phyloP scores from a whole-genome alignment of 306 rosid genomes.

The Cucurbita argyrosperma region DNA sequence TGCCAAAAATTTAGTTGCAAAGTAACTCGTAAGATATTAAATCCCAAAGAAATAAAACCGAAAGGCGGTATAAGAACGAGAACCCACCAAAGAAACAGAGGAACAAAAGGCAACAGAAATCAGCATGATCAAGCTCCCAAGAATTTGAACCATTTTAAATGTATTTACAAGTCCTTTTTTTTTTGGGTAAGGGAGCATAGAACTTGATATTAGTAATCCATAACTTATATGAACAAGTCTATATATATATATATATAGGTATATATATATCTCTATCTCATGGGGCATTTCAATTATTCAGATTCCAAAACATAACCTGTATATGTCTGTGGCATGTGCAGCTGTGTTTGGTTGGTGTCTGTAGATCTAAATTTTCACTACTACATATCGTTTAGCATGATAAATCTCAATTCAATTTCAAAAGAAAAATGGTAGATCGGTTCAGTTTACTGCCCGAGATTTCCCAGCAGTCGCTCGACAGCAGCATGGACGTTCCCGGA shows the following conservation, averaged over 20 bases:
- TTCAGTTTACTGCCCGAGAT: constrained; percentile 22
- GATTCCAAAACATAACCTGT: constrained; percentile 31
- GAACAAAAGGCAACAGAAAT: background rate
- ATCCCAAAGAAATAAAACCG: no score
- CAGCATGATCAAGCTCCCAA: background rate
- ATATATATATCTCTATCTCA: constrained; percentile 10
- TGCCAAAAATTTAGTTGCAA: no score
- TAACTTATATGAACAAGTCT: constrained; percentile 21
- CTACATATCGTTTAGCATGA: constrained; percentile 2
- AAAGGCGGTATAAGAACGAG: background rate
- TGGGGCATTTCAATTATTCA: constrained; percentile 19
- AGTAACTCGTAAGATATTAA: no score
- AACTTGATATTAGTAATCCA: background rate
- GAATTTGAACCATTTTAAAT: constrained; percentile 4
- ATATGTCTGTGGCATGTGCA: constrained; percentile 13
- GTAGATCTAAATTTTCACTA: constrained; percentile 17
- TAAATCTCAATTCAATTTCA: constrained; percentile 10
- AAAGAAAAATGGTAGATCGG: background rate
- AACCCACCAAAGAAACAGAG: background rate
- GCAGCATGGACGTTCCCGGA: constrained; percentile 55
- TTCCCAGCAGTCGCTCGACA: constrained; percentile 57
- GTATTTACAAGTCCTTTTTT: constrained; percentile 1
- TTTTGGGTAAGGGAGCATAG: background rate
- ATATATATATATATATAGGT: constrained; percentile 4
- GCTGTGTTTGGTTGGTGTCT: background rate